A percentile compares a stretch with the other conserved stretches of the same genome.
These are phyloP conservation scores for Drechslerella dactyloides DNA, from an alignment of 2,329 filamentous ascomycete genomes.

Conservation along the genomic window DNA sequence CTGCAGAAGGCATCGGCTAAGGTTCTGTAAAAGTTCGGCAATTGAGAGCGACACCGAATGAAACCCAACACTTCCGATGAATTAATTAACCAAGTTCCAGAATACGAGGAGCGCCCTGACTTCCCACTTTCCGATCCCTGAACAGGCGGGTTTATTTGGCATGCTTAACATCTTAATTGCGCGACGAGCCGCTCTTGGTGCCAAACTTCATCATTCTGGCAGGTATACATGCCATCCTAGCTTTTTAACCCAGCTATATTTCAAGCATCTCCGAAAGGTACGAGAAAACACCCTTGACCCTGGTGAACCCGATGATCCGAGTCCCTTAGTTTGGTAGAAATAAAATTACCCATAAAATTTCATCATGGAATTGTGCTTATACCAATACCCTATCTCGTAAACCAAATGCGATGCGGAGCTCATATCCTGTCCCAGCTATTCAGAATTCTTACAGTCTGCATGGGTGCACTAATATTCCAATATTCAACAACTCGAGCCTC, in stretches of 20 bases:
- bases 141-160: constrained; percentile 11
- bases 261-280: constrained; percentile 7
- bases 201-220: constrained; percentile 5
- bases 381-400: background rate
- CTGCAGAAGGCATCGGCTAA: constrained; percentile 2
- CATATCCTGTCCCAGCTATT: constrained; percentile 15
- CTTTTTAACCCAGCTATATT: constrained; percentile 10
- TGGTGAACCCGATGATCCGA: constrained; percentile 6
- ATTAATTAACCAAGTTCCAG: constrained; percentile 2
- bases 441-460: constrained; percentile 11
- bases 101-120: constrained; percentile 13
- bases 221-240: constrained; percentile 14
- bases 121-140: constrained; percentile 13
- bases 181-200: constrained; percentile 4
- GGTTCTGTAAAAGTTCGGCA: constrained; percentile 15
- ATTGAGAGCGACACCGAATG: constrained; percentile 7
- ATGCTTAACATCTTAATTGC: constrained; percentile 7
- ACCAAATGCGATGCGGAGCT: constrained; percentile 2
- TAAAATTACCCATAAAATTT: constrained; percentile 25
- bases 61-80: background rate
- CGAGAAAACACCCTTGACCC: constrained; percentile 16
- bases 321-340: constrained; percentile 8
- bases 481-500: constrained; percentile 8
- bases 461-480: constrained; percentile 5
- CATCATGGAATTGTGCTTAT: background rate